Percentiles rank a stretch among this genome's conserved stretches.
phyloP scores from a whole-genome alignment of 805 yeast genomes.

The Henningerozyma blattae region DNA sequence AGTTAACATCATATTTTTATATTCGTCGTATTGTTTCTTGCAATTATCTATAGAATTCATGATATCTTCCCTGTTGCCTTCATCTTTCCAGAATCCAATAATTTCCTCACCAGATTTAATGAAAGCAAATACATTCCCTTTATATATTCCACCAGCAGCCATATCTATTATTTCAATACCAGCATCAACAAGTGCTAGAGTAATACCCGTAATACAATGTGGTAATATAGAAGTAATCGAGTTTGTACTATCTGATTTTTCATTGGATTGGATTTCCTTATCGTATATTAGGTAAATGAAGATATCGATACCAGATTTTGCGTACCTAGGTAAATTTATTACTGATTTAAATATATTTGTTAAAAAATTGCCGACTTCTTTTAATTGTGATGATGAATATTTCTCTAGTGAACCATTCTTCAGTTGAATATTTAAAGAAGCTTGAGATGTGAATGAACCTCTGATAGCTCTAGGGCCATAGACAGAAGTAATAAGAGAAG shows the following conservation, averaged over 20 bases:
- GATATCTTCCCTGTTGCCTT: conserved; percentile 15
- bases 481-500: conserved; percentile 50
- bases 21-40: conserved; percentile 18
- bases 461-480: conserved; percentile 85
- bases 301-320: conserved; percentile 80
- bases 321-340: conserved; percentile 53
- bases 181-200: conserved; percentile 73
- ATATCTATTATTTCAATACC: conserved; percentile 71
- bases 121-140: conserved; percentile 36
- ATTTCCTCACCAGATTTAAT: conserved; percentile 46
- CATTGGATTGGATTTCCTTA: conserved; percentile 4
- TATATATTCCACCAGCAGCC: conserved; percentile 49
- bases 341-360: conserved; percentile 28
- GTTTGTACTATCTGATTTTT: conserved; percentile 21
- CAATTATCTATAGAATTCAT: conserved; percentile 31
- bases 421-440: conserved; percentile 45
- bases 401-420: conserved; percentile 25
- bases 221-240: conserved; percentile 29
- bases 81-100: conserved; percentile 47
- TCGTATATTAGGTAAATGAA: conserved; percentile 48
- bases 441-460: conserved; percentile 57
- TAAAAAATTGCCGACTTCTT: conserved; percentile 31
- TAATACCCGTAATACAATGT: conserved; percentile 29
- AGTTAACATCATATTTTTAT: conserved; percentile 12
- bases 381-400: conserved; percentile 19